phyloP scores from a whole-genome alignment of 129 eudicot genomes.

The Tagetes erecta region DNA sequence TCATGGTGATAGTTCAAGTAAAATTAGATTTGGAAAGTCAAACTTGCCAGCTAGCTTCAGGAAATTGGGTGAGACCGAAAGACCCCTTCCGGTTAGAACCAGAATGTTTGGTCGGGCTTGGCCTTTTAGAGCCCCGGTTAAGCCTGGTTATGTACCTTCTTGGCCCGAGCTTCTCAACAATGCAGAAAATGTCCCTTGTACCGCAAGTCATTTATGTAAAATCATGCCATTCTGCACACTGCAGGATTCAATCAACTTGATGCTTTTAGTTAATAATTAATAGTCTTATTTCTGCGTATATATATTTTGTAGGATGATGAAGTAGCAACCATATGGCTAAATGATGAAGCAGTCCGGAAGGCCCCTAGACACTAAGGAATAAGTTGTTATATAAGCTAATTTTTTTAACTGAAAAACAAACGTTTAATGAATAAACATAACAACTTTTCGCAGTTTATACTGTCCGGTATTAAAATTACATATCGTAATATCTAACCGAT shows the following conservation, averaged over 20 bases:
- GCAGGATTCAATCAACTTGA: too few species aligned
- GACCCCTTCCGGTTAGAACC: conserved; percentile 86
- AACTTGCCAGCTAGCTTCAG: conserved; percentile 80
- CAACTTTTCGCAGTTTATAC: too few species aligned
- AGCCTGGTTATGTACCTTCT: conserved; percentile 85
- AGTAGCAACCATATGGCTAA: conserved; percentile 84
- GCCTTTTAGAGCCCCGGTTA: conserved; percentile 95
- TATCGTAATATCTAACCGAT: too few species aligned
- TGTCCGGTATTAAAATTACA: too few species aligned
- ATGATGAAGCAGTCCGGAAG: conserved; percentile 75
- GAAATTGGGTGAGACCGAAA: conserved; percentile 82
- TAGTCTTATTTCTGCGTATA: too few species aligned
- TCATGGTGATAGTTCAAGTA: conserved; percentile 50
- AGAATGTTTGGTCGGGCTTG: conserved; percentile 99
- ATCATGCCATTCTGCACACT: conserved; percentile 42
- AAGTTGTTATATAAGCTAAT: too few species aligned
- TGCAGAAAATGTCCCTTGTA: conserved; percentile 64
- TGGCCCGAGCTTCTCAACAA: conserved; percentile 80
- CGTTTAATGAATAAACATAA: too few species aligned
- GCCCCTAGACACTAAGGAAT: conserved; percentile 45
- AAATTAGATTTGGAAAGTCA: conserved; percentile 31
- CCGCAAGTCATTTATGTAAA: conserved; percentile 46
- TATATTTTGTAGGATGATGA: conserved; percentile 68
- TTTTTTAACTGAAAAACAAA: too few species aligned
- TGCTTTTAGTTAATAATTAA: too few species aligned